Conservation (phyloP, 2,329 filamentous ascomycete species). For the Ascochyta lentis region DNA sequence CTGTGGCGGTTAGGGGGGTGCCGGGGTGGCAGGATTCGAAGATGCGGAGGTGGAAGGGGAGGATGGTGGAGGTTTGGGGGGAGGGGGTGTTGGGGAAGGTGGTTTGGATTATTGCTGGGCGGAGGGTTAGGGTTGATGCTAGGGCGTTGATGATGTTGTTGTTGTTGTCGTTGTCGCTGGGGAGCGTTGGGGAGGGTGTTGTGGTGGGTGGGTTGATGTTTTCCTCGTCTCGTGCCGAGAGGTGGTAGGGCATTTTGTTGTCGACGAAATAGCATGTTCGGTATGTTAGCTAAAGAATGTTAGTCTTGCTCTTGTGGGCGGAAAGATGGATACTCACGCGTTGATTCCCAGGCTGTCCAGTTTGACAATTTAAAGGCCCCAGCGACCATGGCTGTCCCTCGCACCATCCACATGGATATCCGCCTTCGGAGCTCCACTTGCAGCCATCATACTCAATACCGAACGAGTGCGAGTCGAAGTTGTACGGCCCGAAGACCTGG, state of each 20-base stretch:
- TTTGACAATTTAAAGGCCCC: conserved; percentile 1
- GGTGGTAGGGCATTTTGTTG: neutral
- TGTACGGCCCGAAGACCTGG: neutral
- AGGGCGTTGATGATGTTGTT: neutral
- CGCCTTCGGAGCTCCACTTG: conserved; percentile 3
- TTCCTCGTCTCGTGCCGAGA: neutral
- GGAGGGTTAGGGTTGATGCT: neutral
- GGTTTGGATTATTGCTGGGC: conserved; percentile 4
- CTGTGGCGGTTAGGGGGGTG: neutral
- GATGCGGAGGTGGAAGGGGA: conserved; percentile 23
- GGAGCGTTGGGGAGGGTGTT: too few relatives aligned
- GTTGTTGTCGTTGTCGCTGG: too few relatives aligned
- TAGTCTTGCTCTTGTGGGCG: too few relatives aligned
- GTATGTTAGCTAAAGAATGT: neutral
- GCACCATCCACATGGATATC: conserved; percentile 6
- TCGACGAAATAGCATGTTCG: conserved; percentile 5
- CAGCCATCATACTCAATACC: neutral
- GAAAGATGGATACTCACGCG: neutral
- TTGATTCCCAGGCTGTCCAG: conserved; percentile 1
- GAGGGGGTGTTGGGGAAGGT: neutral
- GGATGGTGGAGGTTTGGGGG: neutral
- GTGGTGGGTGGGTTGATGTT: too few relatives aligned
- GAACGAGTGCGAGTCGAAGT: neutral
- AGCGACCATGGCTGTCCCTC: neutral
- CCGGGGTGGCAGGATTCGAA: conserved; percentile 2